These are phyloP conservation scores for Hypericum androsaemum DNA, from an alignment of 345 rosid genomes.

Conservation along the genomic window DNA sequence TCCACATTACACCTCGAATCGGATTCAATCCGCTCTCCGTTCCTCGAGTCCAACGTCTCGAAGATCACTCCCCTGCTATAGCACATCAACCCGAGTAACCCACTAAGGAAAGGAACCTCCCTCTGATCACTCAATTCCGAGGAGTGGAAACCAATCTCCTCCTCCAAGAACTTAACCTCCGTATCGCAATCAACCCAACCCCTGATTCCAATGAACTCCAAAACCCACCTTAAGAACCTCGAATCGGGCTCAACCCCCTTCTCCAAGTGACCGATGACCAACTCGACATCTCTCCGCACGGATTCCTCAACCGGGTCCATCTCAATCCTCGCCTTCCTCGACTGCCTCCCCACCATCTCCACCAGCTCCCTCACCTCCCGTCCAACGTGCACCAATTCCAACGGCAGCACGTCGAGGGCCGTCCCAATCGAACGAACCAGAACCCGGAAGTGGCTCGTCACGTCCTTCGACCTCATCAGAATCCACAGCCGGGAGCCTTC, in stretches of 20 bases:
- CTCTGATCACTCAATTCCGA: conserved; percentile 23
- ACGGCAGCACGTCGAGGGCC: conserved; percentile 43
- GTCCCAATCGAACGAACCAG: conserved; percentile 43
- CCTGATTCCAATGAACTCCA: conserved; percentile 41
- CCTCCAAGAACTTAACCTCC: conserved; percentile 56
- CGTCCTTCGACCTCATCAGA: conserved; percentile 42
- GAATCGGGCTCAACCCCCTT: conserved; percentile 42
- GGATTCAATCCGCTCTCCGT: conserved; percentile 15
- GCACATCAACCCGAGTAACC: conserved; percentile 51
- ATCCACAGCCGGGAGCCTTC: conserved; percentile 52
- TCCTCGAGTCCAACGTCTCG: conserved; percentile 22
- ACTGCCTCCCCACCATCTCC: conserved; percentile 54
- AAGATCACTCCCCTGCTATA: conserved; percentile 62
- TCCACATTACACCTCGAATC: conserved; percentile 24
- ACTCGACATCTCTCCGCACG: conserved; percentile 24
- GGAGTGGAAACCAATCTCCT: conserved; percentile 29
- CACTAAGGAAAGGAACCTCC: conserved; percentile 41
- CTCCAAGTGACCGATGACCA: conserved; percentile 36
- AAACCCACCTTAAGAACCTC: conserved; percentile 29
- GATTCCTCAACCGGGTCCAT: conserved; percentile 40
- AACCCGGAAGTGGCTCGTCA: conserved; percentile 39
- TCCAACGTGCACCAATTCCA: conserved; percentile 36
- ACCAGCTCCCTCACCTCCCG: conserved; percentile 63
- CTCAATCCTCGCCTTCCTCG: conserved; percentile 34
- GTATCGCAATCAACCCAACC: conserved; percentile 53